Conservation (phyloP, 345 rosid species). For the Lepidium aucheri region DNA sequence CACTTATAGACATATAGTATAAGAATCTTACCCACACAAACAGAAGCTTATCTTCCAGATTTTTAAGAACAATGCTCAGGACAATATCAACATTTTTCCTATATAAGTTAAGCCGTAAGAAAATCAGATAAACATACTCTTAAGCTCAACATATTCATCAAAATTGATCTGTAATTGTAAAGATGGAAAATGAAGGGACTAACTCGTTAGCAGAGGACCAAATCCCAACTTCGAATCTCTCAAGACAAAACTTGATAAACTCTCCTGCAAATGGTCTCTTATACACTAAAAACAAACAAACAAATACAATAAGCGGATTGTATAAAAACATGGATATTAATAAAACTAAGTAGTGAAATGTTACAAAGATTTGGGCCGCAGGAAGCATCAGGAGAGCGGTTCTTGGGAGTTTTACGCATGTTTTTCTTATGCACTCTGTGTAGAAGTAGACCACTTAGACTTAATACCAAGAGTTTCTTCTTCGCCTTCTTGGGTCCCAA, state of each 20-base stretch:
- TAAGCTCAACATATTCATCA: not conserved
- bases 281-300: constrained; percentile 23
- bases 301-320: not conserved
- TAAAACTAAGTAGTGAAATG: not conserved
- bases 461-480: constrained; percentile 35
- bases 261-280: constrained; percentile 40
- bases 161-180: not conserved
- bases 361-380: constrained; percentile 25
- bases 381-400: constrained; percentile 24
- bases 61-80: constrained; percentile 15
- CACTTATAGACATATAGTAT: not conserved
- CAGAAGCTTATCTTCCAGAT: constrained; percentile 21
- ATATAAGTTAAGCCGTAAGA: not conserved
- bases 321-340: not conserved
- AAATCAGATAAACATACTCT: not conserved
- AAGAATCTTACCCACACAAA: constrained; percentile 31
- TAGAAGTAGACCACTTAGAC: constrained; percentile 29
- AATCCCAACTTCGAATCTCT: constrained; percentile 41
- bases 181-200: not conserved
- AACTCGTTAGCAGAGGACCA: constrained; percentile 39
- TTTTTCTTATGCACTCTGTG: constrained; percentile 8
- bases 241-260: constrained; percentile 37
- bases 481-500: constrained; percentile 5
- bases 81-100: constrained; percentile 13
- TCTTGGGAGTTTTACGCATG: not conserved